A percentile compares a stretch with the other conserved stretches of the same genome.
These are phyloP conservation scores for Fusarium sp. DNA, from an alignment of 2,329 filamentous ascomycete genomes.

Conservation along the genomic window DNA sequence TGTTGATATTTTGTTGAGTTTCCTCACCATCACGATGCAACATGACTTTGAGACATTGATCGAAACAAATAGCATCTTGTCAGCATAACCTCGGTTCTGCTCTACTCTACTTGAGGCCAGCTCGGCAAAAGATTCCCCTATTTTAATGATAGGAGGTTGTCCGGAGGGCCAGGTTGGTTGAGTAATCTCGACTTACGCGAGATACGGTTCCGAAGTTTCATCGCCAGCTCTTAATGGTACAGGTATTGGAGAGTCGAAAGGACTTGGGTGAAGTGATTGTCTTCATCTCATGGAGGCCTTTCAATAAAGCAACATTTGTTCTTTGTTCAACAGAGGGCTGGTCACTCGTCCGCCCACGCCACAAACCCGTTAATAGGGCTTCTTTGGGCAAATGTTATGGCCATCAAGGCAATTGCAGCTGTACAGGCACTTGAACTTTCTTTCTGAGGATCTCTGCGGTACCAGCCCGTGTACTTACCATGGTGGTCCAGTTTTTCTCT, in stretches of 20 bases:
- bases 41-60: conserved; percentile 6
- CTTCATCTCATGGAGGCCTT: not conserved
- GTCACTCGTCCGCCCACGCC: not conserved
- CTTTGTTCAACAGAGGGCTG: not conserved
- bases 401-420: not conserved
- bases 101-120: conserved; percentile 6
- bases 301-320: not conserved
- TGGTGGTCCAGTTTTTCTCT: not conserved
- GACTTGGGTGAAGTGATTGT: not conserved
- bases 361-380: not conserved
- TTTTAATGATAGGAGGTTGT: not conserved
- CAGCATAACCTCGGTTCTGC: conserved; percentile 37
- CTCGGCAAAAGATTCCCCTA: not conserved
- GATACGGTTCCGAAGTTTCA: not conserved
- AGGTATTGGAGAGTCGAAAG: too few relatives aligned
- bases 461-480: not conserved
- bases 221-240: not conserved
- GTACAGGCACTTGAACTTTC: not conserved
- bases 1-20: conserved; percentile 13
- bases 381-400: not conserved
- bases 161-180: not conserved
- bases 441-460: too few relatives aligned
- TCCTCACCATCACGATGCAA: conserved; percentile 21
- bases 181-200: not conserved
- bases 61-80: not conserved